Base-by-base conservation (phyloP, 139 green algal species). In the Volvox reticuliferus region DNA sequence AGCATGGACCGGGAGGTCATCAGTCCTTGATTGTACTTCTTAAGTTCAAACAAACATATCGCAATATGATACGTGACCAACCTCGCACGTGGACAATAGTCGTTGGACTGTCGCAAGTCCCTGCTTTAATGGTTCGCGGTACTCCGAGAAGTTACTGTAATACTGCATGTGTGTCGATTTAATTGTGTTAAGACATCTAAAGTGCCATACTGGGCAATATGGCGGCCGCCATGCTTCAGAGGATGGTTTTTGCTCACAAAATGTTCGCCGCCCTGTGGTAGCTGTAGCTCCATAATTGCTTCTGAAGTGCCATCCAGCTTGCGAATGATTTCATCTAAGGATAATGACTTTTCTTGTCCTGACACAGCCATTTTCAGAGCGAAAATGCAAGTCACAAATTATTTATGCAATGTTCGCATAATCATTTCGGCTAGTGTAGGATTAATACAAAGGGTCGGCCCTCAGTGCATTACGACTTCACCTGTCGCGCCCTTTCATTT, bases 111-210 rank as follows among this genome's bases (percentile, higher is more conserved):
- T 33, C 32, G 28, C 65, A 12, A 76, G 78, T 20, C 36, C 61
- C 22, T 76, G 79, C 30, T 36, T 67, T 75, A 91, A 67, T 16
- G 44, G 30, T 21, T 82, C 67, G 12, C 82, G 92, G 81, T 91
- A 93, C 12, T 91, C 91, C 13, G 85, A 68, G 24, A 93, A 89
- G 84, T 91, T 93, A 26, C 73, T 81, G 75, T 93, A 93, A 63
- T 95, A 95, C 91, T 95, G 88, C 55, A 71, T 75, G 35, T 32
- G 24, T 67, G 21, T n/a, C 19, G 1, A 65, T 37, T 32, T 16
- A n/a, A 13, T 65, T 1, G 18, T 44, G 37, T 55, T 55, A 33
- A 28, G 44, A 65, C 6, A 30, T 50, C 0, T 1, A 14, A 73
- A 2, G 65, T 30, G 12, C 65, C 21, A 73, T 16, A 28, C 65